Evolutionary conservation across 2,329 filamentous ascomycete species (phyloP).

Genomic region (Chrysoporthe deuterocubensis): DNA sequence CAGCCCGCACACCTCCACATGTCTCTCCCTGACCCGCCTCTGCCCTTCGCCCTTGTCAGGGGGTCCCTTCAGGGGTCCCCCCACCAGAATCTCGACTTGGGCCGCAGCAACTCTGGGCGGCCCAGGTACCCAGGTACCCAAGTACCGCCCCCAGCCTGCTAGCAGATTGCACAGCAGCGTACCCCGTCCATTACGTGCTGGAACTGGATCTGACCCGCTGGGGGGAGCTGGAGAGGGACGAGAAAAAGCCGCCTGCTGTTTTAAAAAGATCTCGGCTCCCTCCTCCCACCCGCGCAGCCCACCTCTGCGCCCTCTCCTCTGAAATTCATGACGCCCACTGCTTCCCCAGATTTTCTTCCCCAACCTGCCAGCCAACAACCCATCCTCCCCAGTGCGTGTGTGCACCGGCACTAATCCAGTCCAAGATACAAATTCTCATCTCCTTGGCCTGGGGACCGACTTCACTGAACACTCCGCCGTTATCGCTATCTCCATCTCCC

Average conservation of each 20-base stretch:
- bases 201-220: constrained; percentile 22
- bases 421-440: not conserved
- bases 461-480: not conserved
- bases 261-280: constrained; percentile 37
- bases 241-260: constrained; percentile 26
- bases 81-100: constrained; percentile 23
- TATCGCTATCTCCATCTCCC: not conserved
- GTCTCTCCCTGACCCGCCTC: constrained; percentile 26
- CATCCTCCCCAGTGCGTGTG: constrained; percentile 21
- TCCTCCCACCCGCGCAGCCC: constrained; percentile 37
- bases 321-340: constrained; percentile 35
- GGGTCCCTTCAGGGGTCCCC: constrained; percentile 25
- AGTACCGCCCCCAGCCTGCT: constrained; percentile 20
- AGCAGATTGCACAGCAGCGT: constrained; percentile 14
- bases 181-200: constrained; percentile 29
- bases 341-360: constrained; percentile 31
- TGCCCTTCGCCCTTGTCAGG: constrained; percentile 10
- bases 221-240: constrained; percentile 19
- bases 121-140: constrained; percentile 14
- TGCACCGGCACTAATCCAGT: constrained; percentile 1
- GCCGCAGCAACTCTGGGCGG: constrained; percentile 3
- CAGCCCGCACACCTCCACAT: constrained; percentile 25
- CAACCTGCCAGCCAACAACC: constrained; percentile 13
- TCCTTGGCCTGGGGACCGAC: not conserved
- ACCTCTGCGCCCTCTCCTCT: constrained; percentile 33